Percentiles rank a stretch among this genome's conserved stretches.
phyloP scores from a whole-genome alignment of 139 green algal genomes.

The Trebouxia sp. region DNA sequence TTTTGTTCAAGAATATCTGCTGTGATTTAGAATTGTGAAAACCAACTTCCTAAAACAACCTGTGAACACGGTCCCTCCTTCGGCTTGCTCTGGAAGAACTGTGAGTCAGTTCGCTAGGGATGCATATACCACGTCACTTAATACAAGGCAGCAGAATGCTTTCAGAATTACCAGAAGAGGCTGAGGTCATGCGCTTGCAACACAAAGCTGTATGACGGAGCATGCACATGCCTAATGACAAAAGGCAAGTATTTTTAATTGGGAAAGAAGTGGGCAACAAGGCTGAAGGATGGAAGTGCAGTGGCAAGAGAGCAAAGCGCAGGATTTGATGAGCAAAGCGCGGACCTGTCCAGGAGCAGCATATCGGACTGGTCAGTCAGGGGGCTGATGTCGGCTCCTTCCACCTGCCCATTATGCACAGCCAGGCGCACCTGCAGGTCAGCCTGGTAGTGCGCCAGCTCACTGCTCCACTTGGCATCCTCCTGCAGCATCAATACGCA shows the following conservation, averaged over 20 bases:
- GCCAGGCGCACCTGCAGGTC: background rate
- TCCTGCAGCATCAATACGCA: background rate
- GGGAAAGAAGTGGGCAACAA: too few species aligned
- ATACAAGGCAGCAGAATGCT: too few species aligned
- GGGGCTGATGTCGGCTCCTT: background rate
- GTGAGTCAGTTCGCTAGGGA: too few species aligned
- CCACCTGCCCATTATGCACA: conserved; percentile 16
- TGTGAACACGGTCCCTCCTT: too few species aligned
- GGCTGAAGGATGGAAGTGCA: background rate
- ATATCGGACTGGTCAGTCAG: conserved; percentile 7
- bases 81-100: too few species aligned
- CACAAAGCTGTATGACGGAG: background rate
- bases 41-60: too few species aligned
- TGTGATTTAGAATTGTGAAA: too few species aligned
- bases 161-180: too few species aligned
- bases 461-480: background rate
- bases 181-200: background rate
- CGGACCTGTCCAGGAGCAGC: conserved; percentile 5
- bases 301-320: background rate
- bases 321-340: background rate
- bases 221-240: too few species aligned
- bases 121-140: too few species aligned
- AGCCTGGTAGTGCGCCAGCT: background rate
- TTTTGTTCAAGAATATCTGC: too few species aligned
- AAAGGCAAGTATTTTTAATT: too few species aligned